Evolutionary conservation across 169 alveolate genomes (phyloP), one percentile per base, ranked within the genome.

Genomic region (Plasmodium chabaudi): DNA sequence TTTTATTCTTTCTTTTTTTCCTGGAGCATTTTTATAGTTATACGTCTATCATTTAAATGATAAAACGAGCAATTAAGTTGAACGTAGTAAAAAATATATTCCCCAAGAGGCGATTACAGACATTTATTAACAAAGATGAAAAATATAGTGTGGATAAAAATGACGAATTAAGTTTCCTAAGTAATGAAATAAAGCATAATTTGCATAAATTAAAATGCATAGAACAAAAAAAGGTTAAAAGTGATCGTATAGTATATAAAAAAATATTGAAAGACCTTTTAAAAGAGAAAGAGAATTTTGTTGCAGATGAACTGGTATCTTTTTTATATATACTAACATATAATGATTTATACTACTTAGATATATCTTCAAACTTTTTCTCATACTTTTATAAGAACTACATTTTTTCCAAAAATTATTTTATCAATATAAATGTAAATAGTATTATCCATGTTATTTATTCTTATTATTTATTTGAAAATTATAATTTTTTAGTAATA

Each of bases 161-260:
- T 49, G 87, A 69, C 21, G 87, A 86, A 5, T 51, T 86, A 49
- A 57, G 51, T 25, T 86, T 86, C 53, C 60, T 86, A 59, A 49
- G 42, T 13, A 72, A 86, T 70, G 74, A 86, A 17, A 86, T 86
- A 51, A 68, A 86, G 64, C 73, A 86, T 10, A 86, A 69, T 70
- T 57, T 86, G 56, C 71, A 59, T 63, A 69, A 72, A 72, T 59
- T 86, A 70, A 68, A 86, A 86, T 86, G 91, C 49, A 60, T 86
- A 27, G 91, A 86, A 51, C 91, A 86, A 25, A 86, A 86, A 64
- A 86, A 86, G 71, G 71, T 86, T 42, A 68, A 86, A 86, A 86
- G 60, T 60, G 91, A 86, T 63, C 87, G 87, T 19, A 86, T 86
- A 56, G 46, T 70, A 25, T 86, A 70, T 65, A 69, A 86, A 27